Evolutionary conservation across 805 yeast species (phyloP).

Genomic region (Candida nanaspora): DNA sequence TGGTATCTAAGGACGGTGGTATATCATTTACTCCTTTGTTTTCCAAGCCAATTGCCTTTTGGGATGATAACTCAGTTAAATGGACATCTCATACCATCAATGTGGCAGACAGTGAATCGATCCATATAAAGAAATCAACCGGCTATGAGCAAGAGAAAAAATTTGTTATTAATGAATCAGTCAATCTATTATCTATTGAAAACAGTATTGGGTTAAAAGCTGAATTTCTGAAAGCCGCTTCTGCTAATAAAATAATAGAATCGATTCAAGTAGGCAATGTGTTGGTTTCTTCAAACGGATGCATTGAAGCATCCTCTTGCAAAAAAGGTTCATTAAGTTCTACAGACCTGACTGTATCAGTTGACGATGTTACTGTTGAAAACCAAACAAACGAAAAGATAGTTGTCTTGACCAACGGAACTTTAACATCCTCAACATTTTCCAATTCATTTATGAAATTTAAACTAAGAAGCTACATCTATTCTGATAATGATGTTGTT

Average conservation of each 20-base stretch:
- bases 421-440: neutral
- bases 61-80: slow-evolving; percentile 3
- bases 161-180: neutral
- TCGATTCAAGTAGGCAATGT: neutral
- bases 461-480: slow-evolving; percentile 4
- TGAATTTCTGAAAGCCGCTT: neutral
- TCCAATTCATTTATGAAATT: slow-evolving; percentile 1
- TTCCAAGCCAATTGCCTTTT: neutral
- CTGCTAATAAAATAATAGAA: neutral
- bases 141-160: neutral
- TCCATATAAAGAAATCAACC: neutral
- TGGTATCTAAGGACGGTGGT: neutral
- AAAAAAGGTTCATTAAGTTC: neutral
- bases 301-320: neutral
- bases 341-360: neutral
- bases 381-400: neutral
- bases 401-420: slow-evolving; percentile 1
- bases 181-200: neutral
- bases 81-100: slow-evolving; percentile 1
- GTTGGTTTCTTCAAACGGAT: neutral
- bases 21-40: neutral
- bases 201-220: neutral
- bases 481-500: neutral
- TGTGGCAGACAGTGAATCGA: neutral
- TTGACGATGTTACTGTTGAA: neutral